These are phyloP conservation scores for Candida khao-thaluensis DNA, from an alignment of 805 yeast genomes.

Conservation along the genomic window DNA sequence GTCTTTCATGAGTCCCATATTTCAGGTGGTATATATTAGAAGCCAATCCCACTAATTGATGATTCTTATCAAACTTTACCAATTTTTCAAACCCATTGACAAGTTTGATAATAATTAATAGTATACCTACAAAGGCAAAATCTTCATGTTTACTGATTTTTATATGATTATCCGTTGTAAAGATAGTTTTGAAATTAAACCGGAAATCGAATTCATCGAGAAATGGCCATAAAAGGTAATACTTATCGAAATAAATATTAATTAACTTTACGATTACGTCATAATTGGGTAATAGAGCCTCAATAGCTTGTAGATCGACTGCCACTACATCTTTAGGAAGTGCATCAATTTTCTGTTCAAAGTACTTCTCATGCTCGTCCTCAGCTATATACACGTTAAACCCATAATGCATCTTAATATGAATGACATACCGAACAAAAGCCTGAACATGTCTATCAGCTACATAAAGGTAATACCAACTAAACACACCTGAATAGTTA, in stretches of 20 bases:
- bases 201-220: conserved; percentile 8
- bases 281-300: conserved; percentile 4
- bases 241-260: conserved; percentile 4
- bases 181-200: background rate
- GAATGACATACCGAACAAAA: conserved; percentile 1
- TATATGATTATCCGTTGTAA: background rate
- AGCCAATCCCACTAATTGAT: conserved; percentile 4
- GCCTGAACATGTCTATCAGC: conserved; percentile 1
- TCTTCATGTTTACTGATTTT: background rate
- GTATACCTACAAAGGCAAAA: conserved; percentile 4
- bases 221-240: conserved; percentile 9
- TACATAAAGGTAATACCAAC: conserved; percentile 2
- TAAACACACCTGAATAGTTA: background rate
- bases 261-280: background rate
- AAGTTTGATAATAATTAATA: conserved; percentile 3
- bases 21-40: conserved; percentile 1
- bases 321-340: background rate
- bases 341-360: conserved; percentile 1
- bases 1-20: background rate
- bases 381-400: conserved; percentile 4
- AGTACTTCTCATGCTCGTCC: conserved; percentile 4
- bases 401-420: conserved; percentile 3
- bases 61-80: background rate
- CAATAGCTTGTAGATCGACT: background rate
- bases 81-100: conserved; percentile 5